A percentile compares a stretch with the other conserved stretches of the same genome.
Evolutionary conservation across 176 grass and related monocot species (phyloP).

Genomic region (Zea luxurians): DNA sequence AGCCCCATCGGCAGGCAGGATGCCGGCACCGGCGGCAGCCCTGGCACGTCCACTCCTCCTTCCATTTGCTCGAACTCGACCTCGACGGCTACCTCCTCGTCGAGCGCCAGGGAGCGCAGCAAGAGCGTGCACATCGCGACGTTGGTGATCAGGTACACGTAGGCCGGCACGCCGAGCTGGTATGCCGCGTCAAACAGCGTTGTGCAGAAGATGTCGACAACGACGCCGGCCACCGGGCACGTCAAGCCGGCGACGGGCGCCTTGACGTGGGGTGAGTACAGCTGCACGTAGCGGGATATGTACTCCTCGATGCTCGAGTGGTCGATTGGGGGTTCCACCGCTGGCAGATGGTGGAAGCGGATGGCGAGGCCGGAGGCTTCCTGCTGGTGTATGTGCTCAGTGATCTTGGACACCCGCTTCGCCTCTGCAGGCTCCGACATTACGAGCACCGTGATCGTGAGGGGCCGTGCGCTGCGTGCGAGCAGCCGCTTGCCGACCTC

Average conservation of each 20-base stretch:
- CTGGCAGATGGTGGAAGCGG: slow-evolving; percentile 15
- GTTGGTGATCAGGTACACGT: slow-evolving; percentile 38
- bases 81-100: neutral
- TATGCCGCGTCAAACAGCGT: slow-evolving; percentile 34
- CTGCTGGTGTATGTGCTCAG: neutral
- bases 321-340: slow-evolving; percentile 1
- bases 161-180: slow-evolving; percentile 40
- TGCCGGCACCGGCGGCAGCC: slow-evolving; percentile 36
- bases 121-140: slow-evolving; percentile 29
- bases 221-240: slow-evolving; percentile 31
- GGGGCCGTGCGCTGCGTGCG: neutral
- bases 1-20: slow-evolving; percentile 25
- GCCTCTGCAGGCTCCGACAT: slow-evolving; percentile 19
- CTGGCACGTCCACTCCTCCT: slow-evolving; percentile 12
- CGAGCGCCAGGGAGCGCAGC: slow-evolving; percentile 33
- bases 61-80: slow-evolving; percentile 37
- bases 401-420: neutral
- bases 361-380: neutral
- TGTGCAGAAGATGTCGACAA: slow-evolving; percentile 49
- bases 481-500: slow-evolving; percentile 29
- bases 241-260: slow-evolving; percentile 8
- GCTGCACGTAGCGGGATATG: slow-evolving; percentile 32
- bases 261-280: slow-evolving; percentile 34
- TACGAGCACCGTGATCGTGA: slow-evolving; percentile 10
- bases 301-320: slow-evolving; percentile 42